Conservation (phyloP, 2,329 filamentous ascomycete genomes). For the Aspergillus fructus region DNA sequence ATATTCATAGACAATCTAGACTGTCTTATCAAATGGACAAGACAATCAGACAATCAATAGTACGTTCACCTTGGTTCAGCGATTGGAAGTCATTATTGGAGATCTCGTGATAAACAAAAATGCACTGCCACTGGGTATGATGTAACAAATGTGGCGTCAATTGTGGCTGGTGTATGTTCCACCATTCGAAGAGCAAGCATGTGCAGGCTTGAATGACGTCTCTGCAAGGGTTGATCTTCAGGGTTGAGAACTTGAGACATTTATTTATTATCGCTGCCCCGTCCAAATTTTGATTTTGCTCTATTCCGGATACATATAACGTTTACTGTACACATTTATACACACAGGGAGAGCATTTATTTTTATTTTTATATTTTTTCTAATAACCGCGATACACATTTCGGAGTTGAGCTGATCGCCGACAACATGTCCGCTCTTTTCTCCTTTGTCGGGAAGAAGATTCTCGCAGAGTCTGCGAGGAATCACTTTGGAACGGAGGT, state of each 20-base stretch:
- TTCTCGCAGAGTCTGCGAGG: conserved; percentile 38
- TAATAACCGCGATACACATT: neutral
- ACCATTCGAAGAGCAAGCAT: neutral
- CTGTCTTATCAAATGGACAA: no score
- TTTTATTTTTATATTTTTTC: neutral
- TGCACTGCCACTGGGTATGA: neutral
- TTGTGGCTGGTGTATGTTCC: neutral
- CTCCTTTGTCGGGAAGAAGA: conserved; percentile 32
- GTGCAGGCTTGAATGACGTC: neutral
- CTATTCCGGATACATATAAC: neutral
- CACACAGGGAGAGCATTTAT: neutral
- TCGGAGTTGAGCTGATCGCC: no score
- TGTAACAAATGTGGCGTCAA: neutral
- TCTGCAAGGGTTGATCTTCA: neutral
- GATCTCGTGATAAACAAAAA: neutral
- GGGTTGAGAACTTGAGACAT: neutral
- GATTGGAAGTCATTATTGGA: no score
- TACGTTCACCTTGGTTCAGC: no score
- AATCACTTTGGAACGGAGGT: conserved; percentile 46
- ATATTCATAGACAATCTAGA: no score
- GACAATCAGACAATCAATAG: no score
- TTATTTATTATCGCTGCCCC: neutral
- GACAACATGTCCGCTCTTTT: conserved; percentile 28
- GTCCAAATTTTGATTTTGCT: neutral
- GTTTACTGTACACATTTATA: neutral